These are phyloP conservation scores for Jatropha curcas DNA, from an alignment of 345 rosid species.

Conservation along the genomic window DNA sequence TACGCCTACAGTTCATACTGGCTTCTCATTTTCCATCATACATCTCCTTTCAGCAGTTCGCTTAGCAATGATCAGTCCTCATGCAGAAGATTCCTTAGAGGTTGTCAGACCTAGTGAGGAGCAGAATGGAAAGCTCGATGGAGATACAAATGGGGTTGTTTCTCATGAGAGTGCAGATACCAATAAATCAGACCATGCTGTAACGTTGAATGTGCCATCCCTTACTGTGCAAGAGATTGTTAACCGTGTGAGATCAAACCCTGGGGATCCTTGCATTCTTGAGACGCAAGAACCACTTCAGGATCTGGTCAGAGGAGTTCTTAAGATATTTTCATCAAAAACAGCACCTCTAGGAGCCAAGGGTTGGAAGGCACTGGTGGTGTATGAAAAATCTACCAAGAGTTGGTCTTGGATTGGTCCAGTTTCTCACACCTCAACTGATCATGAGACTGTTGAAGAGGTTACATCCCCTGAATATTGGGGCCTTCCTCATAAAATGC, in stretches of 20 bases:
- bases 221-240: conserved; percentile 92
- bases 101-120: conserved; percentile 49
- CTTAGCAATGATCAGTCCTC: conserved; percentile 68
- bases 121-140: conserved; percentile 48
- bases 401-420: conserved; percentile 97
- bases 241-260: conserved; percentile 78
- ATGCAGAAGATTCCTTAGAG: conserved; percentile 64
- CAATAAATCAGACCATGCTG: conserved; percentile 42
- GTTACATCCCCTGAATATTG: conserved; percentile 95
- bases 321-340: conserved; percentile 84
- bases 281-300: conserved; percentile 97
- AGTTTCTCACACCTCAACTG: conserved; percentile 45
- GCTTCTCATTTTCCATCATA: conserved; percentile 90
- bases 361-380: conserved; percentile 92
- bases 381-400: conserved; percentile 73
- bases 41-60: conserved; percentile 99
- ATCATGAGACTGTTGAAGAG: conserved; percentile 75
- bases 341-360: conserved; percentile 97
- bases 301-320: conserved; percentile 93
- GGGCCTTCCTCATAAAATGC: conserved; percentile 92
- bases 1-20: conserved; percentile 89
- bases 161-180: conserved; percentile 44
- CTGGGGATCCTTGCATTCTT: conserved; percentile 91
- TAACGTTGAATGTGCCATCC: conserved; percentile 51
- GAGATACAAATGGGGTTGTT: conserved; percentile 43